Evolutionary conservation across 768 basidiomycete genomes (phyloP), one percentile per base, ranked within the genome.

Genomic region (Phaffia australis): DNA sequence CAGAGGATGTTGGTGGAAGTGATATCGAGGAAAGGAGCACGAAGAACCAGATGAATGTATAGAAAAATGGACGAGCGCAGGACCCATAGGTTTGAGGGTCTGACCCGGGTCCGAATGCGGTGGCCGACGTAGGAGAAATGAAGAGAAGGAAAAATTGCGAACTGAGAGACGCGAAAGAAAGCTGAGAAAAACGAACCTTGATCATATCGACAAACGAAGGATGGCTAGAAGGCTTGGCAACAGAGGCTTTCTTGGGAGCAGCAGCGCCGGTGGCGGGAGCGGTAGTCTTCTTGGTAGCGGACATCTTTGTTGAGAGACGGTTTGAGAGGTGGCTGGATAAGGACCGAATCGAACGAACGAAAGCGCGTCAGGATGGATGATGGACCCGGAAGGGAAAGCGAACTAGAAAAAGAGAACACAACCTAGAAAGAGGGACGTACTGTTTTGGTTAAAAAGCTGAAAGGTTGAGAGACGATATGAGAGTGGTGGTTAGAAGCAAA

Each of bases 121-220:
- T 46, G 27, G 59, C 25, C 46, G 18, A 14, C 49, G 49, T 50
- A 21, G 46, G 59, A 25, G 23, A 60, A 4, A 30, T 15, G 56
- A 14, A n/a, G 30, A 30, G 64, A 56, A 14, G 25, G 29, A 16
- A 19, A 27, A 42, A 56, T 48, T 48, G 35, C 35, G 11, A 42
- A 16, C 27, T 4, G n/a, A 46, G 16, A 15, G 48, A 27, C 15
- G 15, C 35, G 11, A 42, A 42, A 42, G 56, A n/a, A n/a, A 47
- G 27, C 62, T 50, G 8, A n/a, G 29, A 16, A 19, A 27, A 42
- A 56, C 50, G 48, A 70, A 77, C 76, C 73, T 73, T 76, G 72
- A 79, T 77, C 80, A 81, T 81, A 56, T 79, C 78, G 56, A 76
- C 74, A 76, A 77, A 78, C 48, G 77, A 77, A 6, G 86, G 86